Evolutionary conservation across 306 rosid genomes (phyloP), one percentile per base, ranked within the genome.

Genomic region (Astragalus glycyphyllos): DNA sequence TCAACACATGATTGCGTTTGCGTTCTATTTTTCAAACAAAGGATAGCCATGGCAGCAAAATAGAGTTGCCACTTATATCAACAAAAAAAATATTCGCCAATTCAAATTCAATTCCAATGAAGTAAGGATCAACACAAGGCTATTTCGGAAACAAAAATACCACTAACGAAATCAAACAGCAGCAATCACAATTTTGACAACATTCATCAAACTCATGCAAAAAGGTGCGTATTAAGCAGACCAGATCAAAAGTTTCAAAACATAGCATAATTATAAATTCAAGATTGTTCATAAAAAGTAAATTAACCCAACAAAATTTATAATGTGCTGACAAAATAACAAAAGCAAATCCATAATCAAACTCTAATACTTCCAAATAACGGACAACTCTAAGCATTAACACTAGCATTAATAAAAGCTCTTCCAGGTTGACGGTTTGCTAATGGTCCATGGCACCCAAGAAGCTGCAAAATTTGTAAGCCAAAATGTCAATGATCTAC

Each of bases 381-480:
- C 23, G 42, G 55, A 68, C 35, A 6, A 37, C 32, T 16, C 76
- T 86, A 82, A 4, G 79, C 85, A 41, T 54, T 5, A 2, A 77
- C 70, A 41, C 65, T 13, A 7, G 49, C 9, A 4, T 6, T 0
- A 12, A 82, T 54, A 41, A 89, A 84, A 20, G 96, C 92, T 61
- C 76, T 64, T 74, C 92, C 92, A 11, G 92, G 86, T 56, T 69
- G 71, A 16, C 92, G 88, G 12, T 68, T 60, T 0, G 90, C 86
- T 74, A 89, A 62, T 8, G 85, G 77, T 68, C 96, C 96, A 77
- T 89, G 96, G 72, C 87, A 81, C 13, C 96, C 92, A 65, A 86
- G 89, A 72, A 89, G 96, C 96, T 89, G 85, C 83, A 76, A 20
- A 64, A 6, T 0, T 58, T 15, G 14, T 49, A 13, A 68, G 56